These are phyloP conservation scores for Silene noctiflora DNA, from an alignment of 179 eudicot genomes.

Conservation along the genomic window DNA sequence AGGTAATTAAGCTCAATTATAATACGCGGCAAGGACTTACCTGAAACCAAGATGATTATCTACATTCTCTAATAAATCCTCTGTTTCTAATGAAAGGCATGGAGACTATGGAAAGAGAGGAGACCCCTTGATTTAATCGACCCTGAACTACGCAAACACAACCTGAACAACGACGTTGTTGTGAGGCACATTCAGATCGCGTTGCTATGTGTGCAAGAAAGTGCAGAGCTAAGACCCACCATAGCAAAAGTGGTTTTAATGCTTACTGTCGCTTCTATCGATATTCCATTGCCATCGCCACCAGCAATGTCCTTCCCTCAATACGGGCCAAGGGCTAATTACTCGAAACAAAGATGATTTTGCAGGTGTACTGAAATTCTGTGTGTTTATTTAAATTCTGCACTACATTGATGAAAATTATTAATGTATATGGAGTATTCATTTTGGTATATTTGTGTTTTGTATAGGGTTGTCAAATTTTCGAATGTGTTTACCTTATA, in stretches of 20 bases:
- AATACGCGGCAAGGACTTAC: neutral
- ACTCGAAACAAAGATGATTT: neutral
- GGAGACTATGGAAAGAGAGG: constrained; percentile 49
- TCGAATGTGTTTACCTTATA: too few relatives aligned
- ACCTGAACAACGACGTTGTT: neutral
- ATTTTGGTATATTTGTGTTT: too few relatives aligned
- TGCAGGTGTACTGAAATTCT: neutral
- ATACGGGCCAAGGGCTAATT: neutral
- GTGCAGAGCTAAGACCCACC: constrained; percentile 17
- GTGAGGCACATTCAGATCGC: constrained; percentile 26
- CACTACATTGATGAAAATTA: neutral
- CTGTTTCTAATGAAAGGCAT: constrained; percentile 30
- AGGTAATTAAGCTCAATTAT: constrained; percentile 8
- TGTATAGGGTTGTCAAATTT: too few relatives aligned
- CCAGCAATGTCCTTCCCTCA: constrained; percentile 14
- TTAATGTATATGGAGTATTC: too few relatives aligned
- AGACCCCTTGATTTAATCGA: constrained; percentile 29
- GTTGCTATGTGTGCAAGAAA: constrained; percentile 21
- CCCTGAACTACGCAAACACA: constrained; percentile 21
- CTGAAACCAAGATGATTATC: neutral
- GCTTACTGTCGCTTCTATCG: constrained; percentile 21
- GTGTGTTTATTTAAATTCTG: neutral
- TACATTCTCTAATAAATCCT: neutral
- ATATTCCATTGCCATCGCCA: constrained; percentile 17
- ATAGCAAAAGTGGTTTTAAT: constrained; percentile 12